A percentile compares a stretch with the other conserved stretches of the same genome.
These are phyloP conservation scores for Melastoma candidum DNA, from an alignment of 441 rosid species.

Conservation along the genomic window DNA sequence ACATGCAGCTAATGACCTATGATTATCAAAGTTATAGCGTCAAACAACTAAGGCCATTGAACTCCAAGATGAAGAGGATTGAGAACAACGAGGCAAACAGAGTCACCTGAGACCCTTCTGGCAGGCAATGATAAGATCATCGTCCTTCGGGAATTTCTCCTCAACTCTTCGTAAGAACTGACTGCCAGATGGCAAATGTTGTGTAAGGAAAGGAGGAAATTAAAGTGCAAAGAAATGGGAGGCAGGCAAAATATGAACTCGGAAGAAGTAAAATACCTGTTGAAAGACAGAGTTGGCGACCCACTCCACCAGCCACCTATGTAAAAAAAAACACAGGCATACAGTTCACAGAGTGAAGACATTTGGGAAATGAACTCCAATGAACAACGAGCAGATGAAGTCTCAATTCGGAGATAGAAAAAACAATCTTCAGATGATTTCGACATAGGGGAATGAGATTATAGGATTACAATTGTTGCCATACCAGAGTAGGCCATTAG, in stretches of 20 bases:
- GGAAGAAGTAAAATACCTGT: conserved; percentile 33
- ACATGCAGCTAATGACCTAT: conserved; percentile 91
- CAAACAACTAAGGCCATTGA: not conserved
- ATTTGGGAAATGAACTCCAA: not conserved
- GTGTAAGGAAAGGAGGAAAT: not conserved
- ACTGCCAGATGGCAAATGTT: conserved; percentile 29
- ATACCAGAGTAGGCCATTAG: not conserved
- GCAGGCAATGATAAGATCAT: conserved; percentile 83
- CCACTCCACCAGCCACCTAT: conserved; percentile 99
- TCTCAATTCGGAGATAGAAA: no score
- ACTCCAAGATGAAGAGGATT: not conserved
- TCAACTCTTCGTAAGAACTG: conserved; percentile 55
- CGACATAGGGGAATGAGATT: not conserved
- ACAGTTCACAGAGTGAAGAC: conserved; percentile 1
- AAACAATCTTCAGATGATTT: no score
- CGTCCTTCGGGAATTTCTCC: conserved; percentile 69
- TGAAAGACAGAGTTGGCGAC: conserved; percentile 50
- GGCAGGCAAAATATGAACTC: conserved; percentile 6
- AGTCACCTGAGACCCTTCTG: conserved; percentile 89
- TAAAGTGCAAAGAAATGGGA: conserved; percentile 5
- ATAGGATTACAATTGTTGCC: not conserved
- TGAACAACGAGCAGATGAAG: not conserved
- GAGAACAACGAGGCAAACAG: conserved; percentile 3
- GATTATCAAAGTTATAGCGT: not conserved
- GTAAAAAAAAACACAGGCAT: conserved; percentile 10